Conservation (phyloP, 2,329 filamentous ascomycete species). For the Ophiocordyceps camponoti-saundersi region DNA sequence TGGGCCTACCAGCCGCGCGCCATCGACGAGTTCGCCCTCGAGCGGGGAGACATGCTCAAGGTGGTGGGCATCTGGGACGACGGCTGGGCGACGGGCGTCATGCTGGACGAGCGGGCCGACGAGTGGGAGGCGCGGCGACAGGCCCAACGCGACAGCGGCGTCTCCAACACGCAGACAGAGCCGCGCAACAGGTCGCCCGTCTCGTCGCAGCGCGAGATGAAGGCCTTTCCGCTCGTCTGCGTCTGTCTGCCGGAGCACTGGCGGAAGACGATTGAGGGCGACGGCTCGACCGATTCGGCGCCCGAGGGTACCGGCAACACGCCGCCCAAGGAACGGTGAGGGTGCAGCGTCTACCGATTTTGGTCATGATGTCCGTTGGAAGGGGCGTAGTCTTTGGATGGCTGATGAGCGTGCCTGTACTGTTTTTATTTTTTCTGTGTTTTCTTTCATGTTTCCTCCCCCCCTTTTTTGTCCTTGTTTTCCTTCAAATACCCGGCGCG, state of each 20-base stretch:
- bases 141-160: conserved; percentile 78
- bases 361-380: background rate
- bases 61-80: conserved; percentile 98
- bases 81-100: conserved; percentile 89
- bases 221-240: conserved; percentile 93
- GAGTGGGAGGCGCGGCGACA: conserved; percentile 70
- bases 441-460: too few species aligned
- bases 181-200: conserved; percentile 44
- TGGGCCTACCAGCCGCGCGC: conserved; percentile 97
- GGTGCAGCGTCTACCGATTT: too few species aligned
- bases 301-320: conserved; percentile 20
- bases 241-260: conserved; percentile 92
- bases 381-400: background rate
- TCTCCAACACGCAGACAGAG: conserved; percentile 57
- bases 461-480: background rate
- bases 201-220: conserved; percentile 58
- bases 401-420: background rate
- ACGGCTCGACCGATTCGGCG: conserved; percentile 50
- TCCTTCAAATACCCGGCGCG: background rate
- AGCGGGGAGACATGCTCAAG: conserved; percentile 95
- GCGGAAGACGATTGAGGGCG: conserved; percentile 90
- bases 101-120: conserved; percentile 68
- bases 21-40: conserved; percentile 79
- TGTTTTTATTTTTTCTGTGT: background rate
- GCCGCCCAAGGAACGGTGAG: conserved; percentile 2